These are phyloP conservation scores for Mediolabrus comicus DNA, from an alignment of 108 stramenopile genomes.

Conservation along the genomic window DNA sequence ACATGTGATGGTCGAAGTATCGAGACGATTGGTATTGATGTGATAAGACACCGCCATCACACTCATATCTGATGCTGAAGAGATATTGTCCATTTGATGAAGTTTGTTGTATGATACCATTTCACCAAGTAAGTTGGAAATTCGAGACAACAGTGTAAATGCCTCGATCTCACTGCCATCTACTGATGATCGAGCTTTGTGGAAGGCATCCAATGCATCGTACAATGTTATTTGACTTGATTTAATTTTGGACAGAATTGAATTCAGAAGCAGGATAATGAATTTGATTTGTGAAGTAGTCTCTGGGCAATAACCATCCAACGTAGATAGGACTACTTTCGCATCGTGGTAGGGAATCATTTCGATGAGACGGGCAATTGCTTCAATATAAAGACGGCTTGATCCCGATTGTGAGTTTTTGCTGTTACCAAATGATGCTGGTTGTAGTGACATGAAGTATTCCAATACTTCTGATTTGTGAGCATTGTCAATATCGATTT, in stretches of 20 bases:
- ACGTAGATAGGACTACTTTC: constrained; percentile 1
- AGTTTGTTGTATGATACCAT: constrained; percentile 31
- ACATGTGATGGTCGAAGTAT: constrained; percentile 55
- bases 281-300: constrained; percentile 32
- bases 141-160: not conserved
- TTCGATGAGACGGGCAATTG: constrained; percentile 31
- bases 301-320: constrained; percentile 38
- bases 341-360: not conserved
- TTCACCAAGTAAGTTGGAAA: constrained; percentile 41
- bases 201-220: not conserved
- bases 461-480: not conserved
- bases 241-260: not conserved
- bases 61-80: constrained; percentile 22
- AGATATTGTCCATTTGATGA: constrained; percentile 1
- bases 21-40: constrained; percentile 50
- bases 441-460: constrained; percentile 9
- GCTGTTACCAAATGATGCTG: not conserved
- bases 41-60: constrained; percentile 70
- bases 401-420: not conserved
- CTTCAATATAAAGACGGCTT: constrained; percentile 6
- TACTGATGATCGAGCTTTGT: not conserved
- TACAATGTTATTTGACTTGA: not conserved
- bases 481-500: constrained; percentile 6
- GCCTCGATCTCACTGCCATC: not conserved
- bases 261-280: not conserved